Evolutionary conservation across 2,329 filamentous ascomycete genomes (phyloP).

Genomic region (Periconia sp.): DNA sequence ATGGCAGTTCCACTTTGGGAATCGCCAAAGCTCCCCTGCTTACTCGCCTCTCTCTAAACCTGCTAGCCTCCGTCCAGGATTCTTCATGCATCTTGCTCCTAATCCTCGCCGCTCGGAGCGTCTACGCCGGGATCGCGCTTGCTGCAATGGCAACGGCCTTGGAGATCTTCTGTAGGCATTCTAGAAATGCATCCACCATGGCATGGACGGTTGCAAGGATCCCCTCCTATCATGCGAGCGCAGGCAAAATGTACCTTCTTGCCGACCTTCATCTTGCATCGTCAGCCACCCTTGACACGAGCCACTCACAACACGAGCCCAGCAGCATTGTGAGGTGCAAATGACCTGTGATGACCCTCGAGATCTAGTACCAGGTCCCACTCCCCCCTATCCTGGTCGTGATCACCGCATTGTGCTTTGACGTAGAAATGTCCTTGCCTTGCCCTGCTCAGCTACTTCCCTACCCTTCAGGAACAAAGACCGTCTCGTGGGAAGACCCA

Average conservation of each 20-base stretch:
- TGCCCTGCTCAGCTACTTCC: conserved; percentile 46
- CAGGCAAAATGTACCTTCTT: conserved; percentile 33
- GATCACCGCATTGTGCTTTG: conserved; percentile 50
- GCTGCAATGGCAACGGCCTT: conserved; percentile 42
- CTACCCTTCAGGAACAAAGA: conserved; percentile 46
- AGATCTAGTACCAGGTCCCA: conserved; percentile 42
- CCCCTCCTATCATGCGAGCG: conserved; percentile 29
- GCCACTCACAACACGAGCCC: conserved; percentile 42
- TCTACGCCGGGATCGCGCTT: conserved; percentile 37
- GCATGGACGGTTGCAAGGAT: conserved; percentile 26
- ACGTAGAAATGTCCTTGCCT: conserved; percentile 45
- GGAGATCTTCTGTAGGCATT: conserved; percentile 46
- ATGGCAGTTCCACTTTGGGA: conserved; percentile 39
- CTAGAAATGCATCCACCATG: conserved; percentile 44
- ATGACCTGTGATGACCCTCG: conserved; percentile 38
- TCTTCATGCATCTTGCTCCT: conserved; percentile 38
- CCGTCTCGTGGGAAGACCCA: conserved; percentile 46
- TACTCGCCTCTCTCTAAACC: conserved; percentile 15
- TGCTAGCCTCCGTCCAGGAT: conserved; percentile 35
- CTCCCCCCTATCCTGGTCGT: conserved; percentile 36
- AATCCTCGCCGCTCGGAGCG: conserved; percentile 32
- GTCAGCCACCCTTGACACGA: conserved; percentile 26
- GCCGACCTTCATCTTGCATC: conserved; percentile 40
- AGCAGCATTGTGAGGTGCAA: conserved; percentile 39
- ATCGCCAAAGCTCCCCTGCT: conserved; percentile 29